Percentiles rank a stretch among this genome's conserved stretches.
phyloP scores from a whole-genome alignment of 176 grass and related monocot species.

The Aegilops speltoides region DNA sequence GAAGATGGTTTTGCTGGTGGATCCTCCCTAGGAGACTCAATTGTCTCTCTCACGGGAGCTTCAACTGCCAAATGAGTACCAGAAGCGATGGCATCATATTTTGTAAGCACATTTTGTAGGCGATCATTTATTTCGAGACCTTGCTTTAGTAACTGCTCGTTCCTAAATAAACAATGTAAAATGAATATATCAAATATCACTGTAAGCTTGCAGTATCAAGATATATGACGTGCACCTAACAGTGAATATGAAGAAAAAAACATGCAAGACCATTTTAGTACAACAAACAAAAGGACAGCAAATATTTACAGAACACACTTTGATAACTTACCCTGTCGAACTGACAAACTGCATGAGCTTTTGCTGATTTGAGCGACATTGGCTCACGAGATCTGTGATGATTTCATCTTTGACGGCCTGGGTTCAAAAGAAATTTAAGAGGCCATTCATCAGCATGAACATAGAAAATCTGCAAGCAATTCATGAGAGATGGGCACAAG shows the following conservation, averaged over 20 bases:
- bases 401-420: slow-evolving; percentile 82
- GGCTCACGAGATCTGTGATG: slow-evolving; percentile 73
- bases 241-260: background rate
- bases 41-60: slow-evolving; percentile 33
- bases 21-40: slow-evolving; percentile 30
- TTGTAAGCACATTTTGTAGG: slow-evolving; percentile 71
- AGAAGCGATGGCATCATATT: slow-evolving; percentile 60
- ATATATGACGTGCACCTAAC: slow-evolving; percentile 7
- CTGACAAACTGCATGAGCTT: slow-evolving; percentile 77
- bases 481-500: background rate
- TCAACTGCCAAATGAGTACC: slow-evolving; percentile 50
- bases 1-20: slow-evolving; percentile 29
- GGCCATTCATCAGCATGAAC: background rate
- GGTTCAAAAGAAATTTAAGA: slow-evolving; percentile 32
- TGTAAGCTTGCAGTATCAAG: background rate
- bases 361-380: slow-evolving; percentile 77
- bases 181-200: slow-evolving; percentile 17
- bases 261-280: background rate
- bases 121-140: slow-evolving; percentile 78
- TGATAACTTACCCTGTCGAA: slow-evolving; percentile 64
- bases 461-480: slow-evolving; percentile 12
- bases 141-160: slow-evolving; percentile 78
- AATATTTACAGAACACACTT: slow-evolving; percentile 1
- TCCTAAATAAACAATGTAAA: slow-evolving; percentile 55
- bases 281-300: background rate